Base-by-base conservation (phyloP, 768 basidiomycete genomes). In the Tricholomella constricta region DNA sequence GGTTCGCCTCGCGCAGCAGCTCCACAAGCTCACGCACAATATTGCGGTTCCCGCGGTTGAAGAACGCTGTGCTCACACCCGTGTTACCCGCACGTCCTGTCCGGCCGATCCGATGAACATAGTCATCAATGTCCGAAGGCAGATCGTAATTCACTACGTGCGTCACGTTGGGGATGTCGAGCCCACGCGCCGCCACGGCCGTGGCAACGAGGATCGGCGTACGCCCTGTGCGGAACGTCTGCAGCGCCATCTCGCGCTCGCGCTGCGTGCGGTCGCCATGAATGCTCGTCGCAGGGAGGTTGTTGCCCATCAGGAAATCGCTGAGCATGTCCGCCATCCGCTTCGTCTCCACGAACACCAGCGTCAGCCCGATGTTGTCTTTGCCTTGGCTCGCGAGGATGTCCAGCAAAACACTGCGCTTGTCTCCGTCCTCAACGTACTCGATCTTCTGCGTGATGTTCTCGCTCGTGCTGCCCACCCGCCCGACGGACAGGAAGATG, bases 361-460 rank as follows among this genome's bases (percentile, higher is more conserved):
- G 85, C 15, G 94, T 94, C 25, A 98, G 78, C 29, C 94, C 94
- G 15, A 78, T 52, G 35, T 75, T 72, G 65, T 84, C 70, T 55
- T 81, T 78, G 51, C 76, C 72, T 59, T 94, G 86, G 29, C 92
- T 90, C 37, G 84, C 84, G 48, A 99, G 84, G 55, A 99, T 85
- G 67, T 99, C 97, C 51, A 99, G 84, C 3, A 99, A 81, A 27
- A 98, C 91, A 22, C 94, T 98, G 62, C 94, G 90, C 78, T 99
- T 99, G 78, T 99, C 97, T 6, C 76, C 67, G 69, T 99, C 97
- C 71, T 99, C 97, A 48, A 99, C 97, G 64, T 94, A 98, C 71
- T 99, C 97, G 65, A 99, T 83, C 76, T 93, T 92, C 78, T 99
- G 97, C 0, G 96, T 98, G 70, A 99, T 99, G 76, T 99, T 99